Base-by-base conservation (phyloP, 1,139 yeast genomes). In the Hyphopichia khmerensis region DNA sequence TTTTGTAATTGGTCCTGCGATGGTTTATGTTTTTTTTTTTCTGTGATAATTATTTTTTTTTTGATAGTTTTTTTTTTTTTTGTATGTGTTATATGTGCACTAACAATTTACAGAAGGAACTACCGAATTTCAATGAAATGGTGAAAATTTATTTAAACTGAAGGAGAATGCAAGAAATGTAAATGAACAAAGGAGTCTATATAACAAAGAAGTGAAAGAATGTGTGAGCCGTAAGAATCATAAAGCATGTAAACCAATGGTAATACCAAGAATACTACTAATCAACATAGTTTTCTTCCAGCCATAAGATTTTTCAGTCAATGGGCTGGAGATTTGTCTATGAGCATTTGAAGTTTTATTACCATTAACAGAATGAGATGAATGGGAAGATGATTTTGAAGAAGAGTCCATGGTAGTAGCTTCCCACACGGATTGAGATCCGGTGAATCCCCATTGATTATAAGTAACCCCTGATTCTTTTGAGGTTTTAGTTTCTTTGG, bases 401-500 rank as follows among this genome's bases (percentile, higher is more conserved):
- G 26, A 40, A 14, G 48, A 42, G 45, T 40, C 13, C 9, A 50
- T 46, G 8, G 52, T 40, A 29, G 56, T 42, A 8, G 49, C 34
- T 3, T 59, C 58, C 77, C 77, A 72, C 3, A 52, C 52, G 0
- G 68, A 60, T 50, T 72, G 74, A 3, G 62, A 50, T 1, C 77
- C 77, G 3, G 74, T 67, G 51, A 72, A 72, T 2, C 77, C 77
- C 65, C 66, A 72, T 49, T 69, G 69, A 53, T 72, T 72, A 55
- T 60, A 66, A 3, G 67, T 52, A n/a, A 26, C 29, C n/a, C 4
- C n/a, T 8, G 29, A 11, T 11, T 26, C n/a, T 26, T 26, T 26
- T 13, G 24, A 9, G 13, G 30, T 11, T 27, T 27, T n/a, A 27
- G 42, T 36, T n/a, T 42, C 35, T 7, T 44, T 45, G 14, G 35